A percentile compares a stretch with the other conserved stretches of the same genome.
These are phyloP conservation scores for Marasmius oreades DNA, from an alignment of 1,284 basidiomycete species.

Conservation along the genomic window DNA sequence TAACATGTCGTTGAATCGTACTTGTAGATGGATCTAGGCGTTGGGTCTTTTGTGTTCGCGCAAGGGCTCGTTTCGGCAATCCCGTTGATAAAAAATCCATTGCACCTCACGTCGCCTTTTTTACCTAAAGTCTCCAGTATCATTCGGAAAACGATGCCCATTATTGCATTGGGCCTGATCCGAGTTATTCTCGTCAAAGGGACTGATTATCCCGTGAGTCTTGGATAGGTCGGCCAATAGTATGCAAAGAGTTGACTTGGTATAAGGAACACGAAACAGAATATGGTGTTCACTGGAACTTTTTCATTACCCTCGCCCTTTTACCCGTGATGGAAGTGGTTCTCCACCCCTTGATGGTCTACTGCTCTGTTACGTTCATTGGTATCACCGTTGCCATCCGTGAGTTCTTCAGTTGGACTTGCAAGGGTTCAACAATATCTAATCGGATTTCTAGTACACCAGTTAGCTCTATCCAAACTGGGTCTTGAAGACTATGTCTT, in stretches of 20 bases:
- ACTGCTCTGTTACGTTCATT: slow-evolving; percentile 58
- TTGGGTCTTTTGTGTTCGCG: slow-evolving; percentile 95
- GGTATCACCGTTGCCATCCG: slow-evolving; percentile 63
- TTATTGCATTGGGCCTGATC: slow-evolving; percentile 74
- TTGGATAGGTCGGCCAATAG: background rate
- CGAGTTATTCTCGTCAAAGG: slow-evolving; percentile 89
- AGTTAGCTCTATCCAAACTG: slow-evolving; percentile 54
- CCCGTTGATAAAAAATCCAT: slow-evolving; percentile 63
- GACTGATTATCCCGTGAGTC: slow-evolving; percentile 86
- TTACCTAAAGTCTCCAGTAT: slow-evolving; percentile 48
- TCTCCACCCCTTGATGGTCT: slow-evolving; percentile 60
- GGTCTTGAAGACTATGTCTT: slow-evolving; percentile 67
- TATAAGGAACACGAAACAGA: slow-evolving; percentile 91
- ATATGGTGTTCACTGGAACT: slow-evolving; percentile 98
- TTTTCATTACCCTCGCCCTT: slow-evolving; percentile 90
- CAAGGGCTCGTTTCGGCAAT: slow-evolving; percentile 87
- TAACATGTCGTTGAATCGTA: slow-evolving; percentile 1
- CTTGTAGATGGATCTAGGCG: slow-evolving; percentile 92
- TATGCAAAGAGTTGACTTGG: slow-evolving; percentile 7
- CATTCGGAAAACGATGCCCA: slow-evolving; percentile 59
- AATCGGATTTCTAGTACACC: slow-evolving; percentile 52
- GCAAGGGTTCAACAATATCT: background rate
- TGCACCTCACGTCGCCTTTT: slow-evolving; percentile 46
- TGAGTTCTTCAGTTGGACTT: slow-evolving; percentile 31
- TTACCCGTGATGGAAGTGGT: slow-evolving; percentile 76